phyloP scores from a whole-genome alignment of 2,329 filamentous ascomycete genomes.

The Sarocladiaceae sp. region DNA sequence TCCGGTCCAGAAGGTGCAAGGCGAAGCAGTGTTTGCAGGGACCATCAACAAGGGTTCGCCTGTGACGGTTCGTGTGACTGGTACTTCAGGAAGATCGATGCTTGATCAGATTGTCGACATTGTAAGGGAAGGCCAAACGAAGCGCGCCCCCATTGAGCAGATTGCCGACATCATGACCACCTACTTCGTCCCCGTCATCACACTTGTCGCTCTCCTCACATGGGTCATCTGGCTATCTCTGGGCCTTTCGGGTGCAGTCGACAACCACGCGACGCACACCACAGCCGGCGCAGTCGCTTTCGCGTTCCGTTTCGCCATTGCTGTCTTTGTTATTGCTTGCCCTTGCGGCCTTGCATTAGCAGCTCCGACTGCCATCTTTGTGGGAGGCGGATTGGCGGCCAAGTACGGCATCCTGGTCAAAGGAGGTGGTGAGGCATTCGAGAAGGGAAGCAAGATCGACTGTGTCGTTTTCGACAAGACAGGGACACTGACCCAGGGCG shows the following conservation, averaged over 20 bases:
- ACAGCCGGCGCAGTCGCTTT: slow-evolving; percentile 64
- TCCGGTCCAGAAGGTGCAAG: slow-evolving; percentile 54
- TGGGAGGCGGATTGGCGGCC: slow-evolving; percentile 73
- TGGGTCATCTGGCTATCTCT: slow-evolving; percentile 67
- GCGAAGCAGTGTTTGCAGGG: slow-evolving; percentile 63
- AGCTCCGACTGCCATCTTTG: slow-evolving; percentile 80
- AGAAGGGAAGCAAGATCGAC: slow-evolving; percentile 72
- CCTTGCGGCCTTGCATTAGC: slow-evolving; percentile 79
- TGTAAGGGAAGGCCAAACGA: slow-evolving; percentile 71
- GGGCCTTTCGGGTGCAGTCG: slow-evolving; percentile 50
- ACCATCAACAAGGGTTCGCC: slow-evolving; percentile 66
- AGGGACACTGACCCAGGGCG: slow-evolving; percentile 69
- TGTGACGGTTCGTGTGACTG: slow-evolving; percentile 57
- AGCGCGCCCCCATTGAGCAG: slow-evolving; percentile 67
- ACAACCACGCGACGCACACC: slow-evolving; percentile 25
- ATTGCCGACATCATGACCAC: slow-evolving; percentile 66
- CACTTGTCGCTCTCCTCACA: slow-evolving; percentile 60
- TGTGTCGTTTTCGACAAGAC: slow-evolving; percentile 87
- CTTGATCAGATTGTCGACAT: slow-evolving; percentile 73
- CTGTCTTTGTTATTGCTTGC: slow-evolving; percentile 82
- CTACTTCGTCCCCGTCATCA: slow-evolving; percentile 71
- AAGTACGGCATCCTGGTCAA: slow-evolving; percentile 76
- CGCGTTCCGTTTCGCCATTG: slow-evolving; percentile 75
- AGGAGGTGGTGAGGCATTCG: slow-evolving; percentile 78
- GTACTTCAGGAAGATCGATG: slow-evolving; percentile 64